Evolutionary conservation across 2,329 filamentous ascomycete genomes (phyloP).

Genomic region (Penicillium capsulatum): DNA sequence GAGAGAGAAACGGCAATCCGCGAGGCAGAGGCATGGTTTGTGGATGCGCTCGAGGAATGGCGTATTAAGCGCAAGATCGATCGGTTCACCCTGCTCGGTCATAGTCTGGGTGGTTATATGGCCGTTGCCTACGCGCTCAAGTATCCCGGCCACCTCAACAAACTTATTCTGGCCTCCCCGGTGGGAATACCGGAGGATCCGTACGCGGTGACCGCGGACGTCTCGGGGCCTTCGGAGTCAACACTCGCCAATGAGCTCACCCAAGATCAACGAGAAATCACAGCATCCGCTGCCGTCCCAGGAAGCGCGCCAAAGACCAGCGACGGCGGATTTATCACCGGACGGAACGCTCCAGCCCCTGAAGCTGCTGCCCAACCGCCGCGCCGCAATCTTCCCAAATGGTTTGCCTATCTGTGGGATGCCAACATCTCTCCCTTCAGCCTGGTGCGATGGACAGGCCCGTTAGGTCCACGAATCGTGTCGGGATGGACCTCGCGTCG

Average conservation of each 20-base stretch:
- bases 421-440: slow-evolving; percentile 95
- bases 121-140: slow-evolving; percentile 93
- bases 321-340: slow-evolving; percentile 55
- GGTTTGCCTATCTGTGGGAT: slow-evolving; percentile 93
- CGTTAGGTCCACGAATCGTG: slow-evolving; percentile 83
- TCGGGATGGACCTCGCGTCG: slow-evolving; percentile 92
- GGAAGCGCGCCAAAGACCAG: slow-evolving; percentile 33
- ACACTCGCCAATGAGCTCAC: slow-evolving; percentile 73
- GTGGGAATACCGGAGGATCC: slow-evolving; percentile 94
- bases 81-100: slow-evolving; percentile 86
- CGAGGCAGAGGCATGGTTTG: slow-evolving; percentile 92
- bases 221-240: slow-evolving; percentile 72
- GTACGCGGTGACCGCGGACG: slow-evolving; percentile 73
- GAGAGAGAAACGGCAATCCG: slow-evolving; percentile 72
- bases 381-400: slow-evolving; percentile 66
- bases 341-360: slow-evolving; percentile 29
- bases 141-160: slow-evolving; percentile 90
- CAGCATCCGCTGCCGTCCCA: slow-evolving; percentile 21
- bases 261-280: slow-evolving; percentile 60
- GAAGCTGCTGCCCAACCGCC: slow-evolving; percentile 46
- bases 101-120: slow-evolving; percentile 92
- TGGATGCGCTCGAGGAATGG: slow-evolving; percentile 96
- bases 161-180: slow-evolving; percentile 89
- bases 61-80: slow-evolving; percentile 82
- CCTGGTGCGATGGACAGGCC: slow-evolving; percentile 80